These are phyloP conservation scores for Phytophthora pluvialis DNA, from an alignment of 352 stramenopile genomes.

Conservation along the genomic window DNA sequence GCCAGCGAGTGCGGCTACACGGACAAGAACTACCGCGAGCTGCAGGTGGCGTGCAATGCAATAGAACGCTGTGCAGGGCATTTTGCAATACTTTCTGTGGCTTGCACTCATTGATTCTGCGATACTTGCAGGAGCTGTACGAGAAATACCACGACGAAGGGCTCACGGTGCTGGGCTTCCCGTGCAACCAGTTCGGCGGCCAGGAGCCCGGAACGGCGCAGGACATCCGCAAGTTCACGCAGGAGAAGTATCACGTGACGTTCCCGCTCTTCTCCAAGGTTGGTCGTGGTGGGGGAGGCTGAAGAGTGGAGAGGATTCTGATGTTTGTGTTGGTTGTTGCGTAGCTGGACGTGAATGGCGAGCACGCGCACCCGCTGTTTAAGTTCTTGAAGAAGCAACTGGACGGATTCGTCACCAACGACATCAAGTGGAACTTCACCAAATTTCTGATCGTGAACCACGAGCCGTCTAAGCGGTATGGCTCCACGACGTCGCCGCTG, in stretches of 20 bases:
- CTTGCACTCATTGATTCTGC: neutral
- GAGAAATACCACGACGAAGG: conserved; percentile 75
- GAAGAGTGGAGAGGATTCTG: neutral
- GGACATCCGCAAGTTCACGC: conserved; percentile 81
- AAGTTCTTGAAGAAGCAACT: conserved; percentile 88
- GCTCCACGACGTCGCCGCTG: conserved; percentile 65
- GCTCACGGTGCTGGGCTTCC: conserved; percentile 93
- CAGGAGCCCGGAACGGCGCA: conserved; percentile 84
- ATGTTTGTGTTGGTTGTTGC: conserved; percentile 2
- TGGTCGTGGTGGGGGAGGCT: neutral
- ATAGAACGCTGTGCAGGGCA: neutral
- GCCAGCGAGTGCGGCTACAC: conserved; percentile 84
- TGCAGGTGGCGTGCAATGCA: conserved; percentile 47
- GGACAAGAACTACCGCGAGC: conserved; percentile 81
- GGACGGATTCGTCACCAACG: conserved; percentile 66
- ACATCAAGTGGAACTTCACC: conserved; percentile 92
- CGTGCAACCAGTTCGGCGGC: conserved; percentile 96
- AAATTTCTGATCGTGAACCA: conserved; percentile 88
- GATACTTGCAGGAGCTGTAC: conserved; percentile 56
- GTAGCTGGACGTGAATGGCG: conserved; percentile 95
- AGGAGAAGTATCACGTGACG: conserved; percentile 74
- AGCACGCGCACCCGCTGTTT: conserved; percentile 88
- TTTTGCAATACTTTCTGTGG: neutral
- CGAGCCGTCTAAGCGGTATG: conserved; percentile 73
- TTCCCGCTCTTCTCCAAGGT: conserved; percentile 92